Conservation (phyloP, 495 filamentous ascomycete species). For the Penicillium cataractarum region DNA sequence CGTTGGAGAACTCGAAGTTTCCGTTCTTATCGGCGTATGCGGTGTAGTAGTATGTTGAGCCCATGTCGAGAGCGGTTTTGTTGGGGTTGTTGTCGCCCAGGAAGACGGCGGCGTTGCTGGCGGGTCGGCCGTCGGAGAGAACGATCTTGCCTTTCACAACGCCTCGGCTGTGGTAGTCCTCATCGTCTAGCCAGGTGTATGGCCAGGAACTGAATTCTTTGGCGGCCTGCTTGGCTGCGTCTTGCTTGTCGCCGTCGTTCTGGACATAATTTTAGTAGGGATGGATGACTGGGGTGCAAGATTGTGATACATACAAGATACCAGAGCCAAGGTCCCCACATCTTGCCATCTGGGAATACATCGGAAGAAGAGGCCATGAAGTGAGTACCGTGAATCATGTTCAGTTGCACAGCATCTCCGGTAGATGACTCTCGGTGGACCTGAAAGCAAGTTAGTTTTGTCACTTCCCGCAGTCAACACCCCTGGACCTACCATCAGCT, state of each 20-base stretch:
- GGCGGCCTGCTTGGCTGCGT: conserved; percentile 1
- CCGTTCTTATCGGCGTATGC: conserved; percentile 3
- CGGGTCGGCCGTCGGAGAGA: conserved; percentile 8
- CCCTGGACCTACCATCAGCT: conserved; percentile 3
- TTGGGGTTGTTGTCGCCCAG: conserved; percentile 5
- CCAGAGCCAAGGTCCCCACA: conserved; percentile 12
- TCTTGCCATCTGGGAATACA: conserved; percentile 6
- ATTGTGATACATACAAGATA: conserved; percentile 6
- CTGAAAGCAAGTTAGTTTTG: background rate
- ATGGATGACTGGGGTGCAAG: background rate
- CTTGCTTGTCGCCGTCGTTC: conserved; percentile 7
- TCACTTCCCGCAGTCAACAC: background rate
- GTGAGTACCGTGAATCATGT: conserved; percentile 11
- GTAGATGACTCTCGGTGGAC: conserved; percentile 10
- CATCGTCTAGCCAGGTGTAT: conserved; percentile 5
- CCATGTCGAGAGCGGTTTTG: conserved; percentile 6
- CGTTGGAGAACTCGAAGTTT: conserved; percentile 7
- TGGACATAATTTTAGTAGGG: background rate
- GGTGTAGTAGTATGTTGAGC: conserved; percentile 8
- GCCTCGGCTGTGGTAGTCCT: conserved; percentile 9
- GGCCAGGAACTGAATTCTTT: conserved; percentile 9
- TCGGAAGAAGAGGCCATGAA: conserved; percentile 9
- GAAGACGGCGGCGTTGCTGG: conserved; percentile 8
- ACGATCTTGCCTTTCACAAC: background rate
- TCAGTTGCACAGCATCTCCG: conserved; percentile 10